Evolutionary conservation across 2,329 filamentous ascomycete species (phyloP).

Genomic region (Aspergillus arachidicola): DNA sequence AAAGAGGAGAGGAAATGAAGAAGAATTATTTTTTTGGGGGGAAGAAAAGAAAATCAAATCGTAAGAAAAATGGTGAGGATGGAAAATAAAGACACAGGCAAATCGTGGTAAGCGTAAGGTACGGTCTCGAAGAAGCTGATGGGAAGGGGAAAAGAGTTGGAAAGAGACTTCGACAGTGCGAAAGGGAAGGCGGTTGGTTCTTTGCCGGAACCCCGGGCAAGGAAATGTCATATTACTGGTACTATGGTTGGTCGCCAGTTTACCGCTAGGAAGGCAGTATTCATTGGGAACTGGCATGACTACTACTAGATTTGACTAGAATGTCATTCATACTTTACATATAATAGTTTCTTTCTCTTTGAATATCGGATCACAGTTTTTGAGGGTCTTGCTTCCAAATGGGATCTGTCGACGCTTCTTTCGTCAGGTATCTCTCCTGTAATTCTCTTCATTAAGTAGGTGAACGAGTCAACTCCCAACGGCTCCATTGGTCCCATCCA

Average conservation of each 20-base stretch:
- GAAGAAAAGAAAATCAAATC: conserved; percentile 19
- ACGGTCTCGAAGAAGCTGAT: conserved; percentile 8
- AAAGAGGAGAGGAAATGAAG: conserved; percentile 18
- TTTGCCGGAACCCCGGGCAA: conserved; percentile 11
- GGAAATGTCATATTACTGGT: conserved; percentile 14
- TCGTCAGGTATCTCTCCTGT: neutral
- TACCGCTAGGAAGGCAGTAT: neutral
- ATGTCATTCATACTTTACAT: neutral
- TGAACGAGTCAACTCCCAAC: neutral
- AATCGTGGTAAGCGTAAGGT: conserved; percentile 8
- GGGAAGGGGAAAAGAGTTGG: conserved; percentile 16
- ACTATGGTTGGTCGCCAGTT: conserved; percentile 10
- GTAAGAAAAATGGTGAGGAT: conserved; percentile 20
- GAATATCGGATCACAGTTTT: neutral
- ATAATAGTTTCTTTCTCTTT: neutral
- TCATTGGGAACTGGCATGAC: neutral
- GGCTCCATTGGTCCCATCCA: neutral
- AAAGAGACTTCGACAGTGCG: conserved; percentile 21
- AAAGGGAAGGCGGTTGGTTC: conserved; percentile 7
- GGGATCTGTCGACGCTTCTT: neutral
- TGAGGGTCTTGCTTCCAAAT: neutral
- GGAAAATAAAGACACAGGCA: conserved; percentile 22
- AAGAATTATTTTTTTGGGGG: conserved; percentile 15
- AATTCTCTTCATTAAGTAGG: neutral
- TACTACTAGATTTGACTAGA: neutral